A percentile compares a stretch with the other conserved stretches of the same genome.
phyloP scores from a whole-genome alignment of 176 grass and related monocot species.

The Cenchrus purpureus region DNA sequence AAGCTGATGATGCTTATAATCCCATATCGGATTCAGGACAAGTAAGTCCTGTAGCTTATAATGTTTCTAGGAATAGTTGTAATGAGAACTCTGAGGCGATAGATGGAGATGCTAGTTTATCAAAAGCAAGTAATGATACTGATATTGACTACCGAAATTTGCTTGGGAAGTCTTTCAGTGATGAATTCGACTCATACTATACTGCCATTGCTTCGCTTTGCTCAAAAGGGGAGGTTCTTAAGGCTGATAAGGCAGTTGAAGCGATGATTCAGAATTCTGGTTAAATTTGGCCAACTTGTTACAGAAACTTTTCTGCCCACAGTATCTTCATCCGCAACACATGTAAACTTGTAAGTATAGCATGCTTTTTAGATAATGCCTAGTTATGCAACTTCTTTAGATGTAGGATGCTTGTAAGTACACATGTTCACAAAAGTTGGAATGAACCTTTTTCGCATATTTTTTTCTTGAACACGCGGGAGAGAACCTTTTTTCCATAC shows the following conservation, averaged over 20 bases:
- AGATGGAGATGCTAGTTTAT: slow-evolving; percentile 50
- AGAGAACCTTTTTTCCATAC: slow-evolving; percentile 5
- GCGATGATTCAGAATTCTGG: slow-evolving; percentile 80
- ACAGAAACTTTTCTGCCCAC: slow-evolving; percentile 11
- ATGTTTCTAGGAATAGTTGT: slow-evolving; percentile 35
- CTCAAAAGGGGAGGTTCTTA: slow-evolving; percentile 67
- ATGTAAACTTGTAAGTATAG: slow-evolving; percentile 32
- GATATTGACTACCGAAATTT: slow-evolving; percentile 51
- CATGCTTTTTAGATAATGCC: slow-evolving; percentile 20
- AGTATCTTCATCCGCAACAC: slow-evolving; percentile 32
- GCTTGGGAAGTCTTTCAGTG: slow-evolving; percentile 55
- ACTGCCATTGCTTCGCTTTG: slow-evolving; percentile 69
- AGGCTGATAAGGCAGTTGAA: slow-evolving; percentile 71
- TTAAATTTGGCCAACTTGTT: slow-evolving; percentile 41
- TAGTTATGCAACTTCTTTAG: slow-evolving; percentile 3
- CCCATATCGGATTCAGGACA: slow-evolving; percentile 30
- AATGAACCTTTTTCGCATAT: slow-evolving; percentile 4
- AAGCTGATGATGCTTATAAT: slow-evolving; percentile 44
- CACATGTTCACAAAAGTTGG: slow-evolving; percentile 21
- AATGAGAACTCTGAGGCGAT: slow-evolving; percentile 16
- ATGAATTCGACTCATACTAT: slow-evolving; percentile 87
- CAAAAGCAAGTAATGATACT: slow-evolving; percentile 29
- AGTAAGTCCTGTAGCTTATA: slow-evolving; percentile 21
- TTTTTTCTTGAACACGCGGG: neutral
- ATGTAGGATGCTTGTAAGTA: too few species aligned